Evolutionary conservation across 768 basidiomycete genomes (phyloP), one percentile per base, ranked within the genome.

Genomic region (Lactarius sanguifluus): DNA sequence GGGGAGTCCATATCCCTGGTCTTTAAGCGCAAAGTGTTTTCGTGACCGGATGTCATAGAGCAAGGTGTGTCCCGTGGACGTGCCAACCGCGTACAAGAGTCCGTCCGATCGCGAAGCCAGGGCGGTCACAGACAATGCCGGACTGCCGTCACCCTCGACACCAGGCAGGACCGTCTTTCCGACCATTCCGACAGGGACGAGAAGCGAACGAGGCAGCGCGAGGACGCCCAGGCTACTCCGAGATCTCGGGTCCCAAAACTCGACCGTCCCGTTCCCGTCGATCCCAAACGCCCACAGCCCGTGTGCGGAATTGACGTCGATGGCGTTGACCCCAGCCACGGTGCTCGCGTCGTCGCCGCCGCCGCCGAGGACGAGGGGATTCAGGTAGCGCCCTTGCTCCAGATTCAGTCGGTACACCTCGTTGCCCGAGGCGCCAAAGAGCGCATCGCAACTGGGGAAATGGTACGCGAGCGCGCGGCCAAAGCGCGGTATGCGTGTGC

Each of bases 161-260:
- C 81, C 76, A 28, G 78, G 76, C 20, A 77, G 75, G 50, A 72
- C 74, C 5, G 75, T 69, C 6, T 73, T 75, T 5, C 75, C 75
- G 7, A 72, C 61, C 1, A 75, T 64, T 20, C 78, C 77, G 5
- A 80, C 72, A 1, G 83, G 80, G 66, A 81, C 69, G 3, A 93
- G 78, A 55, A 84, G 79, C 40, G 77, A 78, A 43, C 76, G 74
- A 6, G 90, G 92, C 25, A 94, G 72, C 30, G 79, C 76, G 43
- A 97, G 80, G 4, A 85, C 77, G 0, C 92, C 94, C 0, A 94
- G 91, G 34, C 84, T 77, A 0, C 86, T 79, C 18, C 96, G 82
- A 36, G 94, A 93, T 56, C 97, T 84, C 5, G 89, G 92, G 77
- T 99, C 97, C 95, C 96, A 99, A 73, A 99, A 93, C 75, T 98